Evolutionary conservation across 345 rosid genomes (phyloP), one percentile per base, ranked within the genome.

Genomic region (Trapa bicornis): DNA sequence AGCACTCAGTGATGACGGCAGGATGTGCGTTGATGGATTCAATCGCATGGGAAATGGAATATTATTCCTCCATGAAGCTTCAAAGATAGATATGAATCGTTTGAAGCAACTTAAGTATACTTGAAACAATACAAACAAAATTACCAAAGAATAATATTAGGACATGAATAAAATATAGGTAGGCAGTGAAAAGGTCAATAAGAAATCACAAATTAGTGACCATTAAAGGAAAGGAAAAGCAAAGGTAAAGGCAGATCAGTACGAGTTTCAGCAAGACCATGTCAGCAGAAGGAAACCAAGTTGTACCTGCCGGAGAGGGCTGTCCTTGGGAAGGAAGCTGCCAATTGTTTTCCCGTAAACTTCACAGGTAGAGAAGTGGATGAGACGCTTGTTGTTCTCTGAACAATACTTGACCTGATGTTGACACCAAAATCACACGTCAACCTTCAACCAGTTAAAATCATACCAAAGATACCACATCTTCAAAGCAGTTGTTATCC

Each of bases 341-440:
- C 97, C 96, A 12, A 94, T 86, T 6, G 99, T 94, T 82, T 94
- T 94, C 16, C 99, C 99, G 78, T 94, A 94, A 9, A 94, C 95
- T 83, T 94, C 99, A 78, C 99, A 94, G 5, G 99, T 94, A 1
- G 99, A 94, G 76, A 94, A 94, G 85, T 91, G 99, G 82, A 94
- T 91, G 67, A 94, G 79, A 73, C 99, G 97, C 86, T 94, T 94
- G 75, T 69, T 83, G 82, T 91, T 94, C 84, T 94, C 99, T 53
- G 99, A 94, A 67, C 99, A 94, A 81, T 94, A 94, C 70, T 94
- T 94, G 39, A 85, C 96, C 99, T 94, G 58, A 65, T 71, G 73
- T 63, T 66, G 62, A 72, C 75, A 45, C 48, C 75, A 67, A 66
- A 75, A 68, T 70, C 80, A 74, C 47, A 56, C 73, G 38, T 68